Evolutionary conservation across 495 filamentous ascomycete genomes (phyloP).

Genomic region (Penicillium riverlandense): DNA sequence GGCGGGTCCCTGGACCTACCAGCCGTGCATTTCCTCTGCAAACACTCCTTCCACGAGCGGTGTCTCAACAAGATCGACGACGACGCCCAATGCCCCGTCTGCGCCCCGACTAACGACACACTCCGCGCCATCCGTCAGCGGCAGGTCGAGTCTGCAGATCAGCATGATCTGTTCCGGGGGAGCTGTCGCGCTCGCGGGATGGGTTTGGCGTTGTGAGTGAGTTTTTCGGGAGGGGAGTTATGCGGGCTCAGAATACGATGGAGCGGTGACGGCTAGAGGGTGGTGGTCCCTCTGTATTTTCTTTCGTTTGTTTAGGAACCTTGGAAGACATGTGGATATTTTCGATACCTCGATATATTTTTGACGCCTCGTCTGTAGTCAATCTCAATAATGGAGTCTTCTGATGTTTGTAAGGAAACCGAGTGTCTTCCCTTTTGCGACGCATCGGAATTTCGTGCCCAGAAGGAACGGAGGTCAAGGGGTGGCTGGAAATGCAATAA

Average conservation of each 20-base stretch:
- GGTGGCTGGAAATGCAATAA: too few species aligned
- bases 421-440: too few species aligned
- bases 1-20: slow-evolving; percentile 70
- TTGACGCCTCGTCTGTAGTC: too few species aligned
- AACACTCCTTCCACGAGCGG: slow-evolving; percentile 89
- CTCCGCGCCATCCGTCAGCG: slow-evolving; percentile 77
- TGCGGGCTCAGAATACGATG: slow-evolving; percentile 48
- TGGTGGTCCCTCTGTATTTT: background rate
- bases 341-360: slow-evolving; percentile 6
- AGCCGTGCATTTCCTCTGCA: slow-evolving; percentile 91
- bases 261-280: slow-evolving; percentile 7
- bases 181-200: slow-evolving; percentile 71
- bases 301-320: background rate
- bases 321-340: too few species aligned
- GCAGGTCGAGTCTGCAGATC: slow-evolving; percentile 79
- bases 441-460: too few species aligned
- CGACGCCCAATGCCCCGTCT: slow-evolving; percentile 75
- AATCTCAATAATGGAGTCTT: too few species aligned
- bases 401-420: too few species aligned
- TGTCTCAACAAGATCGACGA: slow-evolving; percentile 65
- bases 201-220: slow-evolving; percentile 83
- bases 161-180: slow-evolving; percentile 87
- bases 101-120: slow-evolving; percentile 73
- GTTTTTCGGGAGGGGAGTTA: slow-evolving; percentile 91
- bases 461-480: too few species aligned